Conservation (phyloP, 2,329 filamentous ascomycete genomes). For the Arthrobotrys pseudoclavata region DNA sequence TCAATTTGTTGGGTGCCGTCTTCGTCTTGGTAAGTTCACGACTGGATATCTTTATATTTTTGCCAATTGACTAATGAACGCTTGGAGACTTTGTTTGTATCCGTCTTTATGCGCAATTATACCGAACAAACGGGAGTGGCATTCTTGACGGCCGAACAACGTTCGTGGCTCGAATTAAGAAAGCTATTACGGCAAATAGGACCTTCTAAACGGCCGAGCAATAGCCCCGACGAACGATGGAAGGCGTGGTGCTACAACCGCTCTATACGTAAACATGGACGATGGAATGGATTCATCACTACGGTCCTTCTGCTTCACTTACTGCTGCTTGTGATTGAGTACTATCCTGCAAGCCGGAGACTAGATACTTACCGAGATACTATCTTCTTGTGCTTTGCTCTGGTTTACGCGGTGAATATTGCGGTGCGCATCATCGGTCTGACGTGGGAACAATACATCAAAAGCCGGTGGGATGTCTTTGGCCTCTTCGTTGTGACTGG, state of each 20-base stretch:
- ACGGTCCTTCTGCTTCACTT: slow-evolving; percentile 84
- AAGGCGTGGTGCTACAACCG: slow-evolving; percentile 95
- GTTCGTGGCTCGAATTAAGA: slow-evolving; percentile 94
- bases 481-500: slow-evolving; percentile 84
- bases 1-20: slow-evolving; percentile 95
- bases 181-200: slow-evolving; percentile 93
- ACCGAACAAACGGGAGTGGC: slow-evolving; percentile 98
- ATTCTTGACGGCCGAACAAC: slow-evolving; percentile 93
- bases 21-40: slow-evolving; percentile 77
- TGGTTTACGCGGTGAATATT: slow-evolving; percentile 87
- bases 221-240: slow-evolving; percentile 81
- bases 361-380: slow-evolving; percentile 78
- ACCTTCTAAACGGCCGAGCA: slow-evolving; percentile 90
- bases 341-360: slow-evolving; percentile 77
- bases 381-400: slow-evolving; percentile 83
- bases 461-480: slow-evolving; percentile 96
- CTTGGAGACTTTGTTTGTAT: slow-evolving; percentile 85
- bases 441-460: slow-evolving; percentile 90
- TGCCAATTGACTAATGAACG: slow-evolving; percentile 8
- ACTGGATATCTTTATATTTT: neutral
- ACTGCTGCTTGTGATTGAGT: slow-evolving; percentile 85
- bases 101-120: slow-evolving; percentile 99
- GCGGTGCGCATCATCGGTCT: slow-evolving; percentile 86
- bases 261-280: slow-evolving; percentile 92
- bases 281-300: slow-evolving; percentile 89